Base-by-base conservation (phyloP, 495 filamentous ascomycete species). In the Penicillium cosmopolitanum region DNA sequence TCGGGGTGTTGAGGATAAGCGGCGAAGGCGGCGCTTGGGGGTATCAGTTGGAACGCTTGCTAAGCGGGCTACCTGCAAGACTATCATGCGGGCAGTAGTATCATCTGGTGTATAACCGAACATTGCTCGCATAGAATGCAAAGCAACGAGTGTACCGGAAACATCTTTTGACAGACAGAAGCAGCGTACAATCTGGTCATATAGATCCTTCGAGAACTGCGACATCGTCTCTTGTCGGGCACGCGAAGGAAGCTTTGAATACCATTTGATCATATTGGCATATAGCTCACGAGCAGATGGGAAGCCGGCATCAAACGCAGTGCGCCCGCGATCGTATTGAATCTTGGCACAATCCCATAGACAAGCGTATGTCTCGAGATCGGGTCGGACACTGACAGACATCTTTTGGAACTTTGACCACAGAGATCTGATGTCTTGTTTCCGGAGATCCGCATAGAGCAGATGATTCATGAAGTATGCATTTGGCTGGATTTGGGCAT, bases 391-490 rank as follows among this genome's bases (percentile, higher is more conserved):
- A 15, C 62, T 48, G 63, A 73, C 59, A 76, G 76, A 73, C 73
- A 82, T 75, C 12, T 67, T 60, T 16, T 76, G 63, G 66, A 85
- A 92, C 43, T 85, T 81, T n/a, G 71, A 62, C 73, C 84, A 84
- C 1, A 87, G 80, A 25, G 73, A 65, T 19, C 71, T 66, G 13
- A 84, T 76, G 25, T 84, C 72, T 48, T 79, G 80, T 67, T 70
- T 85, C 60, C 70, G 82, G 58, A 82, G 81, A 69, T 72, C 75
- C 19, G 86, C 84, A 51, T 82, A 84, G 25, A 93, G 81, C 19
- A 92, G 71, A 59, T 91, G 87, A 71, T 92, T 93, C 78, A 92
- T 84, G 66, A 91, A 85, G 68, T 85, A 89, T 44, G 84, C 84
- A 57, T 88, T 87, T 7, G 88, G 82, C 19, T 74, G 74, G 55